phyloP scores from a whole-genome alignment of 2,329 filamentous ascomycete genomes.

The Claviceps sorghi region DNA sequence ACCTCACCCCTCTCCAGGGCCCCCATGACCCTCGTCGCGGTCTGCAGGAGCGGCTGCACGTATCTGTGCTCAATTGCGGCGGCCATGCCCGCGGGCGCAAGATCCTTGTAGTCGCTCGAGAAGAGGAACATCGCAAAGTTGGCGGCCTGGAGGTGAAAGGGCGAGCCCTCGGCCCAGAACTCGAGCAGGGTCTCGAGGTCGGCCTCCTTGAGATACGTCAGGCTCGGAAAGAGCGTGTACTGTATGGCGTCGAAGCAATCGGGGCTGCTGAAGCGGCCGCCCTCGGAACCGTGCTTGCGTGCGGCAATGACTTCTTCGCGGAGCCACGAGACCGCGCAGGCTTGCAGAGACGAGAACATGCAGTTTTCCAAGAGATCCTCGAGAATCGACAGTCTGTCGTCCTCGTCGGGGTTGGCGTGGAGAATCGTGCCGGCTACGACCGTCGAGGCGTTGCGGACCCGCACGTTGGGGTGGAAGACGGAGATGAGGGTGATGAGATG shows the following conservation, averaged over 20 bases:
- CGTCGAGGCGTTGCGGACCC: conserved; percentile 40
- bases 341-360: conserved; percentile 46
- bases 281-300: conserved; percentile 16
- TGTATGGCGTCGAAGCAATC: conserved; percentile 46
- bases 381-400: conserved; percentile 44
- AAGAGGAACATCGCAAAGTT: conserved; percentile 48
- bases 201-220: conserved; percentile 30
- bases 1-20: conserved; percentile 19
- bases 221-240: conserved; percentile 45
- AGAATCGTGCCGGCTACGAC: conserved; percentile 37
- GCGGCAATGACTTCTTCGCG: conserved; percentile 45
- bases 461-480: conserved; percentile 40
- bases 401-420: conserved; percentile 44
- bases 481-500: conserved; percentile 43
- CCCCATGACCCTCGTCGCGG: conserved; percentile 23
- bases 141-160: conserved; percentile 43
- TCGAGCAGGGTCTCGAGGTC: conserved; percentile 30
- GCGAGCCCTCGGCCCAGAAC: conserved; percentile 35
- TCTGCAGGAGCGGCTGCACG: conserved; percentile 35
- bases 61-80: conserved; percentile 44
- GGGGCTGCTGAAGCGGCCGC: conserved; percentile 31
- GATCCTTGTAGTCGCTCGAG: conserved; percentile 25
- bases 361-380: conserved; percentile 52
- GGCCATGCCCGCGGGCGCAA: conserved; percentile 42
- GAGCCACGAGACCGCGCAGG: conserved; percentile 48